Evolutionary conservation across 1,284 basidiomycete species (phyloP), one percentile per base, ranked within the genome.

Genomic region (Dichomitus squalens): DNA sequence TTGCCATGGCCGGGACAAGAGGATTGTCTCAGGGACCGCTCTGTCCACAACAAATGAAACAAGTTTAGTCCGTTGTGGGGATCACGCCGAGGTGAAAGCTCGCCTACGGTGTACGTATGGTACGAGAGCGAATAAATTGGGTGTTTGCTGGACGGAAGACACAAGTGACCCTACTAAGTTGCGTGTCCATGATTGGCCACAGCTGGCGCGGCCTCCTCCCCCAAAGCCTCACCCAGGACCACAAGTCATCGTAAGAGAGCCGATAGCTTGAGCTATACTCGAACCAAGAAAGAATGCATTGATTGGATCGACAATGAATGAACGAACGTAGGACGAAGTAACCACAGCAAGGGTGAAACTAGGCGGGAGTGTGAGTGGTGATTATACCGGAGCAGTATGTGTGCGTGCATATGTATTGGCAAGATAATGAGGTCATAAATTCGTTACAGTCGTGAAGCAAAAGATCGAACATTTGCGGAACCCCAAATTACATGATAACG

Each of bases 181-280:
- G 29, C 25, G 23, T 20, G 14, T 46, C 53, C 31, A 34, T 53
- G 52, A 57, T 59, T 57, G 57, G 62, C 52, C 55, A 39, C 40
- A 46, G 46, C 58, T 41, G 44, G 11, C 34, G 44, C 50, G 40
- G 25, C 25, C 7, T 36, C 41, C 1, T 73, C 73, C 61, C 74
- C 71, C 58, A 63, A 66, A 39, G 61, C 66, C 56, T 68, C 71
- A 65, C 70, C 6, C 63, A 65, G 18, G 67, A 67, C 18, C 70
- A n/a, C n/a, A n/a, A n/a, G n/a, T 21, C 39, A 8, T 40, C 11
- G n/a, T 21, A 18, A 18, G 9, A 21, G 20, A 18, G 8, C 1
- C 8, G 20, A 18, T 21, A 38, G 33, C 25, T 16, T 5, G n/a
- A 48, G 44, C 35, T 20, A 20, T 9, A 40, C 50, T 41, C 34